Percentiles rank a stretch among this genome's conserved stretches.
Conservation (phyloP, 768 basidiomycete species). For the Phylloporus scabripes region DNA sequence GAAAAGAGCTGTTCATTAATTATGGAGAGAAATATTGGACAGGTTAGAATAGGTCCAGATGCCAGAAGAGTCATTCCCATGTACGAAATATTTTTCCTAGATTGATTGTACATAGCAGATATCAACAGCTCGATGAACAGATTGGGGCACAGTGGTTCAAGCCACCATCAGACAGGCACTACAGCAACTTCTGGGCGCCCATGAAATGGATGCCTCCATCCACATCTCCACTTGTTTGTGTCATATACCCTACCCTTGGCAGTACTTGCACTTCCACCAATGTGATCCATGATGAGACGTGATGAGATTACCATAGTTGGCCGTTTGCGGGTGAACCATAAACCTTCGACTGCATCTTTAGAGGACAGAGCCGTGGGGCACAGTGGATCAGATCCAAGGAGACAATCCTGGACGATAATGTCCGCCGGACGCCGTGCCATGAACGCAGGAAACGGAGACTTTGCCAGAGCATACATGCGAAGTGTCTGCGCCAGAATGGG, state of each 20-base stretch:
- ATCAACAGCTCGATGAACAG: background rate
- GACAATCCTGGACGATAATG: constrained; percentile 39
- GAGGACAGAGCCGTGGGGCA: constrained; percentile 25
- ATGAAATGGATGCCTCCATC: constrained; percentile 44
- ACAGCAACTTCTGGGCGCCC: constrained; percentile 34
- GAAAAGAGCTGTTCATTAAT: constrained; percentile 33
- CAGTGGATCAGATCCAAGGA: constrained; percentile 35
- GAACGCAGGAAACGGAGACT: constrained; percentile 25
- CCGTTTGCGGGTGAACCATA: constrained; percentile 13
- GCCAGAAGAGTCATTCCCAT: background rate
- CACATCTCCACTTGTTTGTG: constrained; percentile 37
- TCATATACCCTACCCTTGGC: constrained; percentile 27
- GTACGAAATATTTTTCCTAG: background rate
- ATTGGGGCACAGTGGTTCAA: background rate
- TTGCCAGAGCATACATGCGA: constrained; percentile 26
- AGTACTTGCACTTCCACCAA: constrained; percentile 37
- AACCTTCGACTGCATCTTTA: background rate
- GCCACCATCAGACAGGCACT: constrained; percentile 21
- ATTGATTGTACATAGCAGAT: background rate
- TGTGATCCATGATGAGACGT: constrained; percentile 38
- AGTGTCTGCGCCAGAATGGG: constrained; percentile 32
- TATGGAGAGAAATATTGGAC: constrained; percentile 32
- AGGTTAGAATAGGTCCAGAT: background rate
- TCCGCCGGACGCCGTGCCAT: constrained; percentile 33
- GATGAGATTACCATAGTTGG: constrained; percentile 37